Base-by-base conservation (phyloP, 2,329 filamentous ascomycete species). In the Sporothrix pallida region DNA sequence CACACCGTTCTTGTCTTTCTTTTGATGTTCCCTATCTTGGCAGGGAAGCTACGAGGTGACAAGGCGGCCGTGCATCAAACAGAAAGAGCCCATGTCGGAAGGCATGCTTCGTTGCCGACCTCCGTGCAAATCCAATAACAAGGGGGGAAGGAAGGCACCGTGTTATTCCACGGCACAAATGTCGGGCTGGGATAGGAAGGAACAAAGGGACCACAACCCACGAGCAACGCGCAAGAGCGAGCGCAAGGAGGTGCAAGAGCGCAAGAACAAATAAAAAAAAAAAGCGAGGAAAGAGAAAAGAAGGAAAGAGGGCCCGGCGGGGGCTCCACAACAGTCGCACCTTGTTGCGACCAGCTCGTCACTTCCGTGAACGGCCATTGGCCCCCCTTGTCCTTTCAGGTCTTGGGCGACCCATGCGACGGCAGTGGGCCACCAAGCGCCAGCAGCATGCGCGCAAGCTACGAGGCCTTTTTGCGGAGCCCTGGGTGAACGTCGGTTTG, bases 111-210 rank as follows among this genome's bases (percentile, higher is more conserved):
- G 31, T 37, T 37, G 31, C 31, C 31, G 31, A 37, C 31, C 31
- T 37, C 31, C 31, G 31, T 37, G 31, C 31, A 37, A 37, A 37
- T 37, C 31, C 31, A 37, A 37, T 37, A 37, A 37, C 60, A 46
- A 23, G 60, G 60, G 56, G 23, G 60, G 60, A 46, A 46, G 37
- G 37, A 42, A 10, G 60, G 60, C 37, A n/a, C 60, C 58, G 42
- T 62, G 23, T 26, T 26, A 26, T 9, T 62, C 31, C 42, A 48
- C 42, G 42, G 42, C 12, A 15, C 5, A n/a, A 44, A 44, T 44
- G 63, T 17, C 44, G 63, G 46, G 37, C 65, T 31, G 26, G 50
- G 68, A 58, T 46, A 52, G 68, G 68, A 58, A 70, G 68, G 68
- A 48, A 70, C 68, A 70, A 70, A 70, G 68, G 68, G 31, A 37